These are phyloP conservation scores for Sphagnum tenellum DNA, from an alignment of 225 moss, liverwort and hornwort genomes.

Conservation along the genomic window DNA sequence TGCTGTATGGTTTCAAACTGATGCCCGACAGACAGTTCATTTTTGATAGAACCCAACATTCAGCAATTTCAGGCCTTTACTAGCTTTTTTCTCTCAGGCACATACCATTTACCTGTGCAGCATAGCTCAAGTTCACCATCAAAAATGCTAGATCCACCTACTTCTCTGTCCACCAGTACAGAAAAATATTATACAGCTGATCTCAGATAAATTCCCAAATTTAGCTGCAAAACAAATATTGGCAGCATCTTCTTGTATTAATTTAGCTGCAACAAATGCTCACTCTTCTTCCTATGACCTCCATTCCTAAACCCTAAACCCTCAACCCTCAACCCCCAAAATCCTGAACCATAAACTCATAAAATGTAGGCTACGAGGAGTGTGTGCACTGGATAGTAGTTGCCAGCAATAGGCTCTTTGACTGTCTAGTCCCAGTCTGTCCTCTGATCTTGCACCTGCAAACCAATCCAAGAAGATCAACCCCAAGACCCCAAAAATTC, in stretches of 20 bases:
- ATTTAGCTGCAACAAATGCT: no score
- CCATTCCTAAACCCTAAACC: no score
- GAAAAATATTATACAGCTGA: no score
- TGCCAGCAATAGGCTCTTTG: conserved; percentile 82
- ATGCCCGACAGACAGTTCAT: no score
- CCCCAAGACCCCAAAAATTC: no score
- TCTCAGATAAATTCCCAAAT: conserved; percentile 78
- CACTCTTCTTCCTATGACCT: no score
- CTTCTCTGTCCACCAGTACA: conserved; percentile 75
- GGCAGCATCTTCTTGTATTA: no score
- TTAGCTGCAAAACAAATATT: conserved; percentile 32
- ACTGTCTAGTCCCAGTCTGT: conserved; percentile 82
- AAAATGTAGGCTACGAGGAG: not conserved
- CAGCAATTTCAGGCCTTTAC: no score
- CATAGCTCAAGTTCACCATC: conserved; percentile 82
- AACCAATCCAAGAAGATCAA: not conserved
- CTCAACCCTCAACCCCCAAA: not conserved
- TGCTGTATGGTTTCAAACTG: no score
- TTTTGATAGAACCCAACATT: no score
- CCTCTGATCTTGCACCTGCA: conserved; percentile 71
- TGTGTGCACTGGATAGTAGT: conserved; percentile 74
- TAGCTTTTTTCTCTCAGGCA: not conserved
- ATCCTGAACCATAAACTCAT: not conserved
- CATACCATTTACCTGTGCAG: conserved; percentile 53
- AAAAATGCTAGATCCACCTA: conserved; percentile 67